Conservation (phyloP, 257 asterid genomes). For the Petunia secreta region DNA sequence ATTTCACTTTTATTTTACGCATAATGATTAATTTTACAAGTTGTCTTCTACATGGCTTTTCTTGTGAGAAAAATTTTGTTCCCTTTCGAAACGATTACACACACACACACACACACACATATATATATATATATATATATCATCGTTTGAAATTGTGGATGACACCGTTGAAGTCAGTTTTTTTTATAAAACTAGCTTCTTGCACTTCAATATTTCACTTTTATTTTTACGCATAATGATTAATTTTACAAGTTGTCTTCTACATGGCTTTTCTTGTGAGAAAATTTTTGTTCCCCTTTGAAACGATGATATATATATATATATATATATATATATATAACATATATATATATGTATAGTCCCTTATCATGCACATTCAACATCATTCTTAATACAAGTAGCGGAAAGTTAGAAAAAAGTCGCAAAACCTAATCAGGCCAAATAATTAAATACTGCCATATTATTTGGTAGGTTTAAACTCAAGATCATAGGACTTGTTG, state of each 20-base stretch:
- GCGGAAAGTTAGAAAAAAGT: too few relatives aligned
- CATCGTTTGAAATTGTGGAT: not conserved
- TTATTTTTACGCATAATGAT: not conserved
- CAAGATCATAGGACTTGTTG: too few relatives aligned
- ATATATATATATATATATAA: too few relatives aligned
- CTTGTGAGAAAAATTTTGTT: not conserved
- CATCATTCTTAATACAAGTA: too few relatives aligned
- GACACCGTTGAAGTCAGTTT: not conserved
- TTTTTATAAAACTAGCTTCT: not conserved
- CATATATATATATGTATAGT: too few relatives aligned
- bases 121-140: too few relatives aligned
- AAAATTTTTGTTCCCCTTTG: not conserved
- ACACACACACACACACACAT: too few relatives aligned
- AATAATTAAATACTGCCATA: too few relatives aligned
- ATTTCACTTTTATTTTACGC: not conserved
- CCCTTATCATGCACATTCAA: too few relatives aligned
- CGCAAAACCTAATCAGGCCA: too few relatives aligned
- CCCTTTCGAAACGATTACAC: not conserved
- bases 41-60: not conserved
- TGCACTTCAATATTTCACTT: not conserved
- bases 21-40: not conserved
- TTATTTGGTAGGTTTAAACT: too few relatives aligned
- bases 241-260: not conserved
- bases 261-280: not conserved
- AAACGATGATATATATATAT: not conserved